Conservation (phyloP, 2,329 filamentous ascomycete genomes). For the Trichophyton rubrum region DNA sequence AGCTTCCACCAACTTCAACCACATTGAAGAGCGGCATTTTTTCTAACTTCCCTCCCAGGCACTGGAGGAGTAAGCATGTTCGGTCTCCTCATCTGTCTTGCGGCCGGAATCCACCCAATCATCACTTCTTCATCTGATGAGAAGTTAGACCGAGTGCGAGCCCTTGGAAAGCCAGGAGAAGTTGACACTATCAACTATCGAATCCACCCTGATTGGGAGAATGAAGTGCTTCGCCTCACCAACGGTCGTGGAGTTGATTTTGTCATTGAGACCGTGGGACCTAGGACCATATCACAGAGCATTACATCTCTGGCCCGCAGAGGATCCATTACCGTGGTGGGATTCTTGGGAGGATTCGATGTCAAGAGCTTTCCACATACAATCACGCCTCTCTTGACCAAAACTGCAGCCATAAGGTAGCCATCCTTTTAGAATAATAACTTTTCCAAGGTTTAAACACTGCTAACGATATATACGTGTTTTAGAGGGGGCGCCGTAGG, state of each 20-base stretch:
- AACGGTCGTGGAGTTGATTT: conserved; percentile 38
- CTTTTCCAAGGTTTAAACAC: not conserved
- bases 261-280: conserved; percentile 35
- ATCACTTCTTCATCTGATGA: conserved; percentile 41
- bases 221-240: conserved; percentile 35
- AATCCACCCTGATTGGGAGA: conserved; percentile 30
- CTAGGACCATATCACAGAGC: conserved; percentile 38
- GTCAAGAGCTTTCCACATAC: not conserved
- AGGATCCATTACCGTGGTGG: not conserved
- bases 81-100: conserved; percentile 22
- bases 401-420: conserved; percentile 52
- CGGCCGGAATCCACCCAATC: conserved; percentile 23
- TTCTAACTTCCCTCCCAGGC: conserved; percentile 39
- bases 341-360: not conserved
- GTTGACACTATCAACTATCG: conserved; percentile 32
- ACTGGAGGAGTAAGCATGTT: conserved; percentile 35
- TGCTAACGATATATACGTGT: not conserved
- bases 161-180: not conserved
- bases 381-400: conserved; percentile 21
- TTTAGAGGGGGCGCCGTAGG: not conserved
- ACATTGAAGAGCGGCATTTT: not conserved
- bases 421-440: conserved; percentile 31
- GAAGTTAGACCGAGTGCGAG: conserved; percentile 39
- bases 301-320: conserved; percentile 22
- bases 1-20: conserved; percentile 19